Base-by-base conservation (phyloP, 2,329 filamentous ascomycete genomes). In the Aureobasidium sp. region DNA sequence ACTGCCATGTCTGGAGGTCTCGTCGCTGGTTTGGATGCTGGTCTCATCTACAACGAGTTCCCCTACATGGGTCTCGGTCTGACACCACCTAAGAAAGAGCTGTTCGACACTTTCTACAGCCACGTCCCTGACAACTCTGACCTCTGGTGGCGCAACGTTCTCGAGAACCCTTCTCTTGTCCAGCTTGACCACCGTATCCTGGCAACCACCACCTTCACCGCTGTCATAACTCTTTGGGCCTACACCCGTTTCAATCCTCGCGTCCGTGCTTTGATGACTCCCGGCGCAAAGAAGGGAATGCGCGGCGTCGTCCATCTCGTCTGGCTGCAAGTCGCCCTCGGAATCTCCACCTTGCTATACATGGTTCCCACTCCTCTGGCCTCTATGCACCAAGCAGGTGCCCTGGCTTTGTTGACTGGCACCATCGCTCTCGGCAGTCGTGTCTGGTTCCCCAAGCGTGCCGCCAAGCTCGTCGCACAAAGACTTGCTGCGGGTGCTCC, bases 11-110 rank as follows among this genome's bases (percentile, higher is more conserved):
- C 94, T 4, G 94, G 93, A 58, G 93, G 87, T 5, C 82, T 99
- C 2, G 94, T 99, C 33, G 94, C 94, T 7, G 94, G 94, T 33
- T 85, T 99, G 15, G 94, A 99, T 71, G 94, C 94, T 9, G 94
- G 94, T 9, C 81, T 99, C 60, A 97, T 99, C 75, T 99, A 99
- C 80, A 99, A 99, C 73, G 91, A 99, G 74, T 97, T 99, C 73
- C 94, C 94, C 7, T 89, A 83, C 75, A 99, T 99, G 94, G 94
- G 94, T 9, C 75, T 84, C 3, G 90, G 91, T 11, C 77, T 95
- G 23, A 81, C 90, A 0, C 93, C 93, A 1, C 93, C 93, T 0
- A 84, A 81, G 69, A 80, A 84, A 10, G 93, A 97, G 76, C 84
- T 97, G 33, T 91, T 90, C 74, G 87, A 93, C 69, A 79, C 83